Percentiles rank a stretch among this genome's conserved stretches.
Conservation (phyloP, 1,284 basidiomycete species). For the Leccinum fuscescens region DNA sequence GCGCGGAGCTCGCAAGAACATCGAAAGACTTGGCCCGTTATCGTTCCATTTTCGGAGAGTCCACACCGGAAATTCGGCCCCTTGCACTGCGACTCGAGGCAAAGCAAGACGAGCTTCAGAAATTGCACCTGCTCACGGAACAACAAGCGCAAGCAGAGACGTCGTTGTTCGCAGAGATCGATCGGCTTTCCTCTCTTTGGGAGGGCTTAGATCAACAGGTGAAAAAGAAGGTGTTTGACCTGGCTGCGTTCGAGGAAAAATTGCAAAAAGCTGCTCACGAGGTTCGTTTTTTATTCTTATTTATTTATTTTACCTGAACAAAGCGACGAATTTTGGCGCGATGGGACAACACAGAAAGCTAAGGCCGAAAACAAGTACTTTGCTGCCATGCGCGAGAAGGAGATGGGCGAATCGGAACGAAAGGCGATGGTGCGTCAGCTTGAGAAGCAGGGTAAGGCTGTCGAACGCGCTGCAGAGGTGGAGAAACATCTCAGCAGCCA, state of each 20-base stretch:
- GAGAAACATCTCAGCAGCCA: constrained; percentile 61
- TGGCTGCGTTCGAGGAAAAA: constrained; percentile 76
- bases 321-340: background rate
- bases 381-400: constrained; percentile 86
- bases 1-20: constrained; percentile 48
- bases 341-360: constrained; percentile 57
- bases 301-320: background rate
- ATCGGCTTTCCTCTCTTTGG: constrained; percentile 85
- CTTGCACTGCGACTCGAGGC: constrained; percentile 56
- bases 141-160: constrained; percentile 66
- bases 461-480: constrained; percentile 69
- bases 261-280: constrained; percentile 63
- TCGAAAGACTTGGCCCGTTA: constrained; percentile 57
- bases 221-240: constrained; percentile 81
- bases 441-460: constrained; percentile 77
- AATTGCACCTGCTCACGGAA: constrained; percentile 52
- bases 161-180: constrained; percentile 84
- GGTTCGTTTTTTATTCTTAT: constrained; percentile 39
- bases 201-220: constrained; percentile 83
- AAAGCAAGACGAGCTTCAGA: constrained; percentile 63
- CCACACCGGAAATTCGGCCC: constrained; percentile 48
- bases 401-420: constrained; percentile 76
- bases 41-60: constrained; percentile 60
- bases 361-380: constrained; percentile 97
- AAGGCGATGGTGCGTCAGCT: constrained; percentile 63